Conservation (phyloP, 2,329 filamentous ascomycete species). For the Dothistroma septosporum region DNA sequence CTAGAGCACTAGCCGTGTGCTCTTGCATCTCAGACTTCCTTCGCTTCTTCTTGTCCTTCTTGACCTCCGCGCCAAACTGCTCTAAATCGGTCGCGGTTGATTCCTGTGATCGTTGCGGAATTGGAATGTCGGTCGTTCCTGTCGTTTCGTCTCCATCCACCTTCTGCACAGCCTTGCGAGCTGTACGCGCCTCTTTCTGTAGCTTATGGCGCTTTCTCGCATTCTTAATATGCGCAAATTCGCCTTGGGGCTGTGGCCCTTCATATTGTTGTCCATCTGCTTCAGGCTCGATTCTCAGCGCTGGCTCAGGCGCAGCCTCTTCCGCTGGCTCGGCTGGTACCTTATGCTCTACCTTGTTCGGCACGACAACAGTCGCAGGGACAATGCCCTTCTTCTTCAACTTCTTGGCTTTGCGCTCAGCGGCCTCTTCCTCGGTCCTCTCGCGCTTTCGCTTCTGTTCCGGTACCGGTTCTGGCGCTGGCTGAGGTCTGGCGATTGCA, state of each 20-base stretch:
- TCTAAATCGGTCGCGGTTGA: background rate
- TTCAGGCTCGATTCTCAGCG: background rate
- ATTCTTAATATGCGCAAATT: conserved; percentile 31
- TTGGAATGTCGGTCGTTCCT: background rate
- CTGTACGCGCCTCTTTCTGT: conserved; percentile 34
- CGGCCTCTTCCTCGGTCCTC: conserved; percentile 30
- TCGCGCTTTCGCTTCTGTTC: conserved; percentile 34
- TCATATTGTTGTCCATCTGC: conserved; percentile 10
- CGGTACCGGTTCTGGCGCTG: background rate
- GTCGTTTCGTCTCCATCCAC: conserved; percentile 34
- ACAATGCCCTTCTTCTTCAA: conserved; percentile 29
- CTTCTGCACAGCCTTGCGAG: conserved; percentile 24
- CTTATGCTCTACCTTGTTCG: background rate
- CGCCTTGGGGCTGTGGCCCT: conserved; percentile 11
- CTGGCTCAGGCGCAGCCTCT: background rate
- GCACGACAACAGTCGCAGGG: conserved; percentile 8
- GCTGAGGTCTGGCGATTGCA: background rate
- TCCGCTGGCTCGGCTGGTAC: background rate
- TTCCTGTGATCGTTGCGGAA: background rate
- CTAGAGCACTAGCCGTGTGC: background rate
- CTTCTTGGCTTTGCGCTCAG: conserved; percentile 33
- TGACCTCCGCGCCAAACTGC: conserved; percentile 1
- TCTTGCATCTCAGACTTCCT: background rate
- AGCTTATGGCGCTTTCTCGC: conserved; percentile 33
- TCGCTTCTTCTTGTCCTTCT: conserved; percentile 5